Evolutionary conservation across 1,139 yeast genomes (phyloP), one percentile per base, ranked within the genome.

Genomic region (Hemisphaericaspora xylanilytica): DNA sequence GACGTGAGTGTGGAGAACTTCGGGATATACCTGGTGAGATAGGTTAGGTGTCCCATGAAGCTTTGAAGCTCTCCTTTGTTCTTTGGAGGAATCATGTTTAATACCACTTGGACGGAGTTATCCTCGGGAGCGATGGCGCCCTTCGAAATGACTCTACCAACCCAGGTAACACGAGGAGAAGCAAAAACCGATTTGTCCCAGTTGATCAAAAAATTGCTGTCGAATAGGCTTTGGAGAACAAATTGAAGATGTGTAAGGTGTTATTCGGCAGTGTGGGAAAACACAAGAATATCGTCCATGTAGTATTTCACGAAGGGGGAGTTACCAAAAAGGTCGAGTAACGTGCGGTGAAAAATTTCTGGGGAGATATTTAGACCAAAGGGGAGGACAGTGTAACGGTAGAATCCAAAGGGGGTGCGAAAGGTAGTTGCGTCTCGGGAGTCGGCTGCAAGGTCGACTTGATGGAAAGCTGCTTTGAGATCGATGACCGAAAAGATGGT

Each of bases 261-360:
- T 13, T 14, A 8, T 12, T n/a, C 25, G 7, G 14, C 25, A 16
- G 3, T n/a, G 10, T n/a, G 6, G 33, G 22, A 30, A 15, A 18
- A 30, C n/a, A 30, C 33, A 30, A 30, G 22, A 11, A 15, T 30
- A 16, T 30, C 33, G 5, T 30, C 22, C 21, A 16, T 15, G 8
- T 30, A 30, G 5, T n/a, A 30, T 8, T 12, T 17, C n/a, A 21
- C 22, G 17, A 30, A 30, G 3, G 15, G 18, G 3, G 25, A 5
- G 7, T 8, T 10, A 9, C 33, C 21, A 5, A 15, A 21, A 8
- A 30, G 3, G 17, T 30, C 25, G 6, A 30, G 11, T 14, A 30
- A 12, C 2, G 22, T 30, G 3, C 33, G 7, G 8, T 30, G 33
- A 13, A 30, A 30, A 7, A 28, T 14, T 18, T 28, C 32, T 13